These are phyloP conservation scores for Fusarium falciforme DNA, from an alignment of 2,329 filamentous ascomycete species.

Conservation along the genomic window DNA sequence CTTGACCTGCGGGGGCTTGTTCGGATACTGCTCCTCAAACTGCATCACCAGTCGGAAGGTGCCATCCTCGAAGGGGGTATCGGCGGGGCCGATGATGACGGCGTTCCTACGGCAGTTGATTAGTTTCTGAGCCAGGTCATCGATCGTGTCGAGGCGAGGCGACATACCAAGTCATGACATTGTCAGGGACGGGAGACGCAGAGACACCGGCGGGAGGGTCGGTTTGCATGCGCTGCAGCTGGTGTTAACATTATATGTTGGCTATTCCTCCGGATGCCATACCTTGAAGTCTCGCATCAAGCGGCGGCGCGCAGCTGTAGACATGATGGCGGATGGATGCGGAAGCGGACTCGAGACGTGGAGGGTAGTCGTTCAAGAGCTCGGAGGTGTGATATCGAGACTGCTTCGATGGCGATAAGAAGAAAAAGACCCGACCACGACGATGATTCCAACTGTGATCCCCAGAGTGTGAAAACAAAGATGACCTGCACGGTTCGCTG, in stretches of 20 bases:
- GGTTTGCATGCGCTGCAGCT: constrained; percentile 91
- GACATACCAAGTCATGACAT: constrained; percentile 93
- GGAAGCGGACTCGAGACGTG: constrained; percentile 2
- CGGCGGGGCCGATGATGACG: constrained; percentile 95
- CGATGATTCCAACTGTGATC: background rate
- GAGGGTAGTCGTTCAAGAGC: constrained; percentile 5
- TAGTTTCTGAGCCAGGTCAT: constrained; percentile 20
- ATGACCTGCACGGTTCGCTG: constrained; percentile 20
- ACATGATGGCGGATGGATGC: constrained; percentile 62
- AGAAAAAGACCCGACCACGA: background rate
- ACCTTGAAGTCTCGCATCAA: constrained; percentile 99
- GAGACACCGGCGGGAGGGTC: constrained; percentile 97
- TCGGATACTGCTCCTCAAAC: constrained; percentile 98
- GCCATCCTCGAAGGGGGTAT: constrained; percentile 98
- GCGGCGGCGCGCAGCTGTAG: constrained; percentile 92
- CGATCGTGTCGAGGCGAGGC: constrained; percentile 13
- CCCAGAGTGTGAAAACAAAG: constrained; percentile 3
- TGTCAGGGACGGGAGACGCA: constrained; percentile 93
- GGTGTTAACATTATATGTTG: constrained; percentile 18
- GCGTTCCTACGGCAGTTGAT: constrained; percentile 78
- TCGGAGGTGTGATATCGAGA: background rate
- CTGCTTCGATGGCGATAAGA: background rate
- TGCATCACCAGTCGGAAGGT: constrained; percentile 99
- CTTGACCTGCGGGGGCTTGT: constrained; percentile 97
- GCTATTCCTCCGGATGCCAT: constrained; percentile 42